Percentiles rank a stretch among this genome's conserved stretches.
phyloP scores from a whole-genome alignment of 139 green algal genomes.

The Chlorella sp. region DNA sequence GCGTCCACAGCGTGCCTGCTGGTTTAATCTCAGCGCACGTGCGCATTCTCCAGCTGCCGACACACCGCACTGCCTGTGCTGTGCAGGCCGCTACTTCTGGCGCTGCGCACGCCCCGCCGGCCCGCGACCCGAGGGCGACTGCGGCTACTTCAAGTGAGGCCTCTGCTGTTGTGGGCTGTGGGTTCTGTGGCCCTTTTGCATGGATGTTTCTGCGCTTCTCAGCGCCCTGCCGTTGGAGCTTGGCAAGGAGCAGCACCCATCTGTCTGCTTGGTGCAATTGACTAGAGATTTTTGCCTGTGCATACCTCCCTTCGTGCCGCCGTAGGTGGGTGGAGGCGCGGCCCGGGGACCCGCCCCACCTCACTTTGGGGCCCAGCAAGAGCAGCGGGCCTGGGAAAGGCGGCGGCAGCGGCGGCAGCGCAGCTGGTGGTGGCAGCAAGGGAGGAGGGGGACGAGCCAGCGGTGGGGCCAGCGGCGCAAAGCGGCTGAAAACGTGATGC shows the following conservation, averaged over 20 bases:
- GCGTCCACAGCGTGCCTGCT: too few species aligned
- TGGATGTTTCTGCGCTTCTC: too few species aligned
- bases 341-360: not conserved
- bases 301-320: not conserved
- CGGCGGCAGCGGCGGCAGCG: not conserved
- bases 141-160: slow-evolving; percentile 54
- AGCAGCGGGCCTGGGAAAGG: not conserved
- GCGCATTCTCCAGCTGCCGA: too few species aligned
- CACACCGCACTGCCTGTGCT: not conserved
- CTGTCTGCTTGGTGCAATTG: too few species aligned
- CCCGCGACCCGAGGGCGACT: slow-evolving; percentile 35
- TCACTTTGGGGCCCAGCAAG: not conserved
- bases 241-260: too few species aligned
- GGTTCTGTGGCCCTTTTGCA: too few species aligned
- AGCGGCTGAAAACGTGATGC: not conserved
- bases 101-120: slow-evolving; percentile 35
- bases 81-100: slow-evolving; percentile 53
- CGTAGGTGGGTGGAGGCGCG: slow-evolving; percentile 32
- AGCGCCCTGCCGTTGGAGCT: too few species aligned
- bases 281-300: not conserved
- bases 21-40: too few species aligned
- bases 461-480: not conserved
- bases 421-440: not conserved
- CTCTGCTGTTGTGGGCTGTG: too few species aligned
- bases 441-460: not conserved